These are phyloP conservation scores for Trifolium repens DNA, from an alignment of 306 rosid species.

Conservation along the genomic window DNA sequence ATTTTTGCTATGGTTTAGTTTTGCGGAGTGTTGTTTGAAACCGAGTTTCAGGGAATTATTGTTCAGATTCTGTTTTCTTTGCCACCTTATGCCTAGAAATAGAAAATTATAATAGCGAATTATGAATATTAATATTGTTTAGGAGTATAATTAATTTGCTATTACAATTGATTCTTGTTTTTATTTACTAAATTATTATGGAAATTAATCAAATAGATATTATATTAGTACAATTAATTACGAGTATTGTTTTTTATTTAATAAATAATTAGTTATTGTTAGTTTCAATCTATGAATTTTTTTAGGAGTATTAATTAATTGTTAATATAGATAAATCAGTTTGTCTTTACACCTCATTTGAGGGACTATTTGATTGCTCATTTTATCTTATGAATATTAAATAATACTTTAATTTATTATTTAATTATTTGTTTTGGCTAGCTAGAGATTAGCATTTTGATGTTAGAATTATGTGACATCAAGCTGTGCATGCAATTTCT, in stretches of 20 bases:
- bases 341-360: not conserved
- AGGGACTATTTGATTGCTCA: not conserved
- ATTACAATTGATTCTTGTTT: too few relatives aligned
- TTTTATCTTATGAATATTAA: conserved; percentile 4
- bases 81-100: conserved; percentile 7
- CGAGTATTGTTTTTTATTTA: too few relatives aligned
- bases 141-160: too few relatives aligned
- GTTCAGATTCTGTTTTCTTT: not conserved
- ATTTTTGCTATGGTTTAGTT: not conserved
- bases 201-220: too few relatives aligned
- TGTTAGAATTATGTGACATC: conserved; percentile 19
- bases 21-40: not conserved
- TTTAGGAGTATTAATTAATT: conserved; percentile 6
- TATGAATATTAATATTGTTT: not conserved
- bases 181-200: too few relatives aligned
- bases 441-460: not conserved
- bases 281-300: not conserved
- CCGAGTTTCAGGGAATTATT: conserved; percentile 24
- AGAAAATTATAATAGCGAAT: conserved; percentile 2
- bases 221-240: too few relatives aligned
- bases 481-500: conserved; percentile 17
- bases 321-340: not conserved
- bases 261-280: not conserved
- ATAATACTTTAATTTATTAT: not conserved
- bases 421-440: conserved; percentile 10